Base-by-base conservation (phyloP, 129 eudicot genomes). In the Chrysanthemum lavandulifolium region DNA sequence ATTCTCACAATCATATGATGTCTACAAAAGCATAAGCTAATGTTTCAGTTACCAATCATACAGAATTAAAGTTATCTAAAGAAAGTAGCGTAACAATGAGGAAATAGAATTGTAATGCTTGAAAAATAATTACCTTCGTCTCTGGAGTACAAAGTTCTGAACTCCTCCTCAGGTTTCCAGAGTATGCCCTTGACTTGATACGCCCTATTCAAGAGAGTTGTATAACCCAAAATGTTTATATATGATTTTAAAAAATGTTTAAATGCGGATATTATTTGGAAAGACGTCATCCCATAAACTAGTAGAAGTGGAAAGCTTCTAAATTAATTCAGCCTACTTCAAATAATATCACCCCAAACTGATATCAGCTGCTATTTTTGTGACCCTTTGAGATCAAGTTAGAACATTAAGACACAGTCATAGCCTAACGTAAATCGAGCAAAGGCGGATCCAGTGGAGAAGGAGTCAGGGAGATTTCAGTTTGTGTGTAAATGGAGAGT, bases 1-100 rank as follows among this genome's bases (percentile, higher is more conserved):
- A 52, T 91, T 94, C 51, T 94, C 99, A 73, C 97, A 94, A 29
- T 90, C 99, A 83, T 84, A 90, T 43, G 98, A 77, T 70, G 92
- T 80, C 99, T 94, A 68, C 6, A 78, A 66, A 77, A 36, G 45
- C 6, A 51, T 25, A 74, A 13, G 36, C 16, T 54, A 18, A 75
- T 18, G 58, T 55, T 67, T 58, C 47, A 65, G 40, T 66, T 29
- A 66, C 63, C 52, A 12, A 69, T 68, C 31, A 48, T 16, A 51
- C 23, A 76, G 13, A 76, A 60, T 50, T 31, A 60, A 48, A 55
- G 59, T 4, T 68, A 63, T 40, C 54, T 67, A 67, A 76, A 56
- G 36, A 15, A 71, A 66, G 40, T 36, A 16, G 10, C 59, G 50
- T n/a, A 23, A 56, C 10, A 18, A 12, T 52, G 5, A 40, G 67